Evolutionary conservation across 768 basidiomycete species (phyloP).

Genomic region (Neoboletus brunneissimus): DNA sequence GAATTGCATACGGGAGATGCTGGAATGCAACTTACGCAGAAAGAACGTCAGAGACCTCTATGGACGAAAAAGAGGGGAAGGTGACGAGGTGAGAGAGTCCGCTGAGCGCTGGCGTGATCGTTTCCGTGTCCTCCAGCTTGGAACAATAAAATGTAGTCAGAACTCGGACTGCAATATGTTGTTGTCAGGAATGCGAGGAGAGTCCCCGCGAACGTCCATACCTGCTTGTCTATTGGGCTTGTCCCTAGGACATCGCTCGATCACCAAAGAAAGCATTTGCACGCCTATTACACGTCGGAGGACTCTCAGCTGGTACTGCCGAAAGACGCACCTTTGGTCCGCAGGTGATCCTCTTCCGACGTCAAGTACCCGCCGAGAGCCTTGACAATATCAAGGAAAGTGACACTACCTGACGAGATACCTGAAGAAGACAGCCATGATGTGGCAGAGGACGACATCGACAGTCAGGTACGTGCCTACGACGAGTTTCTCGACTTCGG

Average conservation of each 20-base stretch:
- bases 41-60: slow-evolving; percentile 59
- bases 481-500: slow-evolving; percentile 57
- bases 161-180: slow-evolving; percentile 61
- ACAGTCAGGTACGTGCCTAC: slow-evolving; percentile 44
- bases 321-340: slow-evolving; percentile 68
- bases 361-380: slow-evolving; percentile 86
- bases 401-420: slow-evolving; percentile 51
- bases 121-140: slow-evolving; percentile 84
- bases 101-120: slow-evolving; percentile 75
- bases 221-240: slow-evolving; percentile 80
- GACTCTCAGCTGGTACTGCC: background rate
- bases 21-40: slow-evolving; percentile 47
- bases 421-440: slow-evolving; percentile 33
- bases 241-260: slow-evolving; percentile 56
- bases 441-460: background rate
- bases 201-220: slow-evolving; percentile 34
- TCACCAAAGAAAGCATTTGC: slow-evolving; percentile 71
- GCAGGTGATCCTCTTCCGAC: slow-evolving; percentile 73
- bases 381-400: slow-evolving; percentile 78
- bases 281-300: slow-evolving; percentile 55
- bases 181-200: background rate
- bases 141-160: slow-evolving; percentile 79
- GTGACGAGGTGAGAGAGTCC: slow-evolving; percentile 68
- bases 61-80: slow-evolving; percentile 59
- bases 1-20: background rate